These are phyloP conservation scores for Musa acuminata DNA, from an alignment of 176 grass and related monocot species.

Conservation along the genomic window DNA sequence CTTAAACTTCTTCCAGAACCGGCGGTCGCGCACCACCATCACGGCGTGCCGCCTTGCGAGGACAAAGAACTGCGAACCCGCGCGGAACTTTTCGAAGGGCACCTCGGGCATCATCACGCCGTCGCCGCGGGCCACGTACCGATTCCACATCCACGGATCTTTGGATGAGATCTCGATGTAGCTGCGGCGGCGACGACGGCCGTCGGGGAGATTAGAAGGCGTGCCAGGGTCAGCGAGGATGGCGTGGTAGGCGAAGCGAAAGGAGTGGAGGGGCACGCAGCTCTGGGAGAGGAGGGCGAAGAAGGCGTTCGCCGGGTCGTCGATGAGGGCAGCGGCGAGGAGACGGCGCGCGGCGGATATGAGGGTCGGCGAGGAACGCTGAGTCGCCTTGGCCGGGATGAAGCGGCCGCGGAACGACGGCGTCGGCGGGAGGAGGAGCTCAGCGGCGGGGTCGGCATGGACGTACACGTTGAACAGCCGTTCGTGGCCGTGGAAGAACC, in stretches of 20 bases:
- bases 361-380: constrained; percentile 72
- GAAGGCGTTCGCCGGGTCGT: constrained; percentile 72
- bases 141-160: constrained; percentile 52
- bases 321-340: constrained; percentile 69
- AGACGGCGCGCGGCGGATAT: constrained; percentile 85
- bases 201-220: background rate
- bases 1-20: constrained; percentile 92
- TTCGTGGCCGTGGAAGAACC: constrained; percentile 52
- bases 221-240: constrained; percentile 25
- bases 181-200: constrained; percentile 42
- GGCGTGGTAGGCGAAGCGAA: constrained; percentile 44
- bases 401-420: constrained; percentile 52
- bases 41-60: constrained; percentile 53
- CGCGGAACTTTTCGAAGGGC: constrained; percentile 64
- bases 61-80: constrained; percentile 89
- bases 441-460: constrained; percentile 56
- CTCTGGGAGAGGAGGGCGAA: constrained; percentile 79
- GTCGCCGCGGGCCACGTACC: constrained; percentile 78
- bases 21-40: constrained; percentile 66
- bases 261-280: constrained; percentile 63
- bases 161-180: constrained; percentile 83
- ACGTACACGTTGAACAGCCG: constrained; percentile 75
- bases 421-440: constrained; percentile 23
- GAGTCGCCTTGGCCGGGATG: constrained; percentile 57
- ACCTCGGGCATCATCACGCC: constrained; percentile 80